Evolutionary conservation across 2,329 filamentous ascomycete genomes (phyloP).

Genomic region (Calonectria fujianensis): DNA sequence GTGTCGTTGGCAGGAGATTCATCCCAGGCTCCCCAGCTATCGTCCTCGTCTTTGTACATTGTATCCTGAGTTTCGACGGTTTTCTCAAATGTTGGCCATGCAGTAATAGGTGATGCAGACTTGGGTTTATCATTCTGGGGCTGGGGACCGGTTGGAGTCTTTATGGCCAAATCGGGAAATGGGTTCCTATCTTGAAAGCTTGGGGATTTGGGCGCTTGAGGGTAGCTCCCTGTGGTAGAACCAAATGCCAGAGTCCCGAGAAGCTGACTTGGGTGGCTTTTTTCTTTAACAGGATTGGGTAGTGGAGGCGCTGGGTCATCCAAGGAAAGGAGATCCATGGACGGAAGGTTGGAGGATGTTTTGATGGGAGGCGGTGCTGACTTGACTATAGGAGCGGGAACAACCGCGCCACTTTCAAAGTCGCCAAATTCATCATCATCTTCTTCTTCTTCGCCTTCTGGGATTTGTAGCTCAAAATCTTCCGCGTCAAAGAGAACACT

Average conservation of each 20-base stretch:
- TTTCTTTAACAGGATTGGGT: constrained; percentile 42
- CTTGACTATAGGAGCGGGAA: constrained; percentile 33
- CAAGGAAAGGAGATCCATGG: constrained; percentile 65
- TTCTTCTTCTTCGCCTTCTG: constrained; percentile 65
- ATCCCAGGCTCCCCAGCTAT: constrained; percentile 73
- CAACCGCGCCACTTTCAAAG: constrained; percentile 69
- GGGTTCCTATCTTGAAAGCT: constrained; percentile 73
- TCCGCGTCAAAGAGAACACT: constrained; percentile 81
- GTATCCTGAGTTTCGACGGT: constrained; percentile 36
- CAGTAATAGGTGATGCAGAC: constrained; percentile 65
- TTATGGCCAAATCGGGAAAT: constrained; percentile 69
- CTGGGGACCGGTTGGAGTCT: constrained; percentile 62
- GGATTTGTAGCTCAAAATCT: constrained; percentile 67
- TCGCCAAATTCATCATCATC: constrained; percentile 72
- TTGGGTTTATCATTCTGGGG: constrained; percentile 60
- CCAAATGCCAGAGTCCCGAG: constrained; percentile 56
- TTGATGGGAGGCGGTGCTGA: constrained; percentile 43
- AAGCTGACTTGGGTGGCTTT: constrained; percentile 58
- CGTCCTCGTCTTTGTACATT: constrained; percentile 57
- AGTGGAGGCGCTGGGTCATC: constrained; percentile 56
- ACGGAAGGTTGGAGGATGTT: constrained; percentile 48
- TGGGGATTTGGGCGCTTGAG: constrained; percentile 70
- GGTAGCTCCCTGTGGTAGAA: constrained; percentile 58
- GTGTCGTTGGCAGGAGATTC: constrained; percentile 59
- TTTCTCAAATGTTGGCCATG: constrained; percentile 65